These are phyloP conservation scores for Plantago major DNA, from an alignment of 257 asterid species.

Conservation along the genomic window DNA sequence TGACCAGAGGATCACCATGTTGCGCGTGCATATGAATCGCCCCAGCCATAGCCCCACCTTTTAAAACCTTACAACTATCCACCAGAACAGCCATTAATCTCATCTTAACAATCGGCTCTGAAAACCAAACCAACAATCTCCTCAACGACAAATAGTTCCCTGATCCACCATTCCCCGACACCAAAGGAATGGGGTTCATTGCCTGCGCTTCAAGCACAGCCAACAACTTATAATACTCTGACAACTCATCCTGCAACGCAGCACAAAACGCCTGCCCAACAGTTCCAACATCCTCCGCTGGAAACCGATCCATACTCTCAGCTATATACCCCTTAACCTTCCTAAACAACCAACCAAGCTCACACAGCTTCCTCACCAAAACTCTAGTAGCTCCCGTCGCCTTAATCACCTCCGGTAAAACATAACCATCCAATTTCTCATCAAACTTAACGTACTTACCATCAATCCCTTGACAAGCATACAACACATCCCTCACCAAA, in stretches of 20 bases:
- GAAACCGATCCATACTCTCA: slow-evolving; percentile 63
- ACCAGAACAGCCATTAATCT: slow-evolving; percentile 96
- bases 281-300: slow-evolving; percentile 89
- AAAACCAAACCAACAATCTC: slow-evolving; percentile 91
- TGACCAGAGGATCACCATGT: slow-evolving; percentile 95
- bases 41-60: slow-evolving; percentile 99
- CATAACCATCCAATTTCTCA: slow-evolving; percentile 58
- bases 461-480: slow-evolving; percentile 94
- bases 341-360: slow-evolving; percentile 92
- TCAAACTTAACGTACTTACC: slow-evolving; percentile 79
- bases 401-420: slow-evolving; percentile 56
- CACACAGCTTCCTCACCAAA: slow-evolving; percentile 79
- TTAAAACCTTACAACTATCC: slow-evolving; percentile 84
- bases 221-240: slow-evolving; percentile 74
- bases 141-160: slow-evolving; percentile 84
- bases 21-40: slow-evolving; percentile 96
- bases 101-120: slow-evolving; percentile 97
- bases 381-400: slow-evolving; percentile 64
- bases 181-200: slow-evolving; percentile 91
- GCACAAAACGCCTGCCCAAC: slow-evolving; percentile 99
- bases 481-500: slow-evolving; percentile 88
- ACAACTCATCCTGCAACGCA: slow-evolving; percentile 90
- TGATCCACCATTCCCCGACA: slow-evolving; percentile 52
- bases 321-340: slow-evolving; percentile 73
- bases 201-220: slow-evolving; percentile 96